Evolutionary conservation across 2,329 filamentous ascomycete species (phyloP).

Genomic region (Zasmidium citrigriseum): DNA sequence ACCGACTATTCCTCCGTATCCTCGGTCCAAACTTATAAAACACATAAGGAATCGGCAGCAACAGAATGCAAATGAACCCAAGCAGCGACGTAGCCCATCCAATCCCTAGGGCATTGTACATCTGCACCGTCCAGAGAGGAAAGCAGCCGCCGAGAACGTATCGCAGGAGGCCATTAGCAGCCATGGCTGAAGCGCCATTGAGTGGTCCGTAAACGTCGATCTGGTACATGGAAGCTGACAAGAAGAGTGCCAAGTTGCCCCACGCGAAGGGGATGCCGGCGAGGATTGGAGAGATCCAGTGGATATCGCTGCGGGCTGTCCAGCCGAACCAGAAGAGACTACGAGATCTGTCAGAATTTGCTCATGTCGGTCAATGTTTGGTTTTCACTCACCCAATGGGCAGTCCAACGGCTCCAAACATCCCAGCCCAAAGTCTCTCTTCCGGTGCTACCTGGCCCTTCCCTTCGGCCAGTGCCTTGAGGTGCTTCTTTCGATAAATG

Average conservation of each 20-base stretch:
- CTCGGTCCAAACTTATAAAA: slow-evolving; percentile 34
- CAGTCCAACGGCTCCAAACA: slow-evolving; percentile 37
- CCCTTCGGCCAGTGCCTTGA: slow-evolving; percentile 31
- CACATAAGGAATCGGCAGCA: slow-evolving; percentile 41
- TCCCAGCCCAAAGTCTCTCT: slow-evolving; percentile 36
- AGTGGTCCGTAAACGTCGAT: slow-evolving; percentile 56
- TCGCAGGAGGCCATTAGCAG: slow-evolving; percentile 56
- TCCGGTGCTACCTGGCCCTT: slow-evolving; percentile 33
- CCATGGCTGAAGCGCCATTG: slow-evolving; percentile 59
- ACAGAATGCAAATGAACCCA: slow-evolving; percentile 41
- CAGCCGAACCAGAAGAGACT: slow-evolving; percentile 44
- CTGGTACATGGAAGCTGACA: slow-evolving; percentile 45
- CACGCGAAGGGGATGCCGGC: slow-evolving; percentile 34
- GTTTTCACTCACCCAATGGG: slow-evolving; percentile 31
- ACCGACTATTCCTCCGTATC: slow-evolving; percentile 25
- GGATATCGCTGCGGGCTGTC: slow-evolving; percentile 36
- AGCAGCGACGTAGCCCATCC: slow-evolving; percentile 46
- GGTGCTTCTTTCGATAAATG: slow-evolving; percentile 39
- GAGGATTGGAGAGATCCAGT: slow-evolving; percentile 42
- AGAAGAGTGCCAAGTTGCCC: slow-evolving; percentile 37
- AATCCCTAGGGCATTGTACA: slow-evolving; percentile 42
- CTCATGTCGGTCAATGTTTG: neutral
- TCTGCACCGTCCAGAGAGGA: slow-evolving; percentile 30
- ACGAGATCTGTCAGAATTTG: slow-evolving; percentile 5
- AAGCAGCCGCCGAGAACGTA: slow-evolving; percentile 18